Evolutionary conservation across 345 rosid genomes (phyloP), one percentile per base, ranked within the genome.

Genomic region (Geranium brycei): DNA sequence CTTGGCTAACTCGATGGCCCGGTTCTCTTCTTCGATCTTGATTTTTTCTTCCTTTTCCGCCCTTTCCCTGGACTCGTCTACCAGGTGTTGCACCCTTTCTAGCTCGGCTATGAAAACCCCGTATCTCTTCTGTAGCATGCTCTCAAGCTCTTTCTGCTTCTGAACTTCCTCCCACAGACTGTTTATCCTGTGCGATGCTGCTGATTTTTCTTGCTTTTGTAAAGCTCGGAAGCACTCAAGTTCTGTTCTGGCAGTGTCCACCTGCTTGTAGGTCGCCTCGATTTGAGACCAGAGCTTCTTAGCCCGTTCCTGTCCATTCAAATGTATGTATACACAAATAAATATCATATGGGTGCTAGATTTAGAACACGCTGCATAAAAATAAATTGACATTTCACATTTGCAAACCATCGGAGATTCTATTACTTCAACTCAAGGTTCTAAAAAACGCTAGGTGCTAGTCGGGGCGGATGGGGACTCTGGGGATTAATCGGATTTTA

Each of bases 171-270:
- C 96, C 85, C 91, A 78, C 60, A 95, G 73, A 70, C 80, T 76
- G 71, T 82, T 85, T 65, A 91, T 84, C 76, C 99, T 81, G 72
- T 80, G 86, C 53, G 89, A 73, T 31, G 97, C 96, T 51, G 97
- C 95, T 68, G 84, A 64, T 63, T 91, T 92, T 69, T 95, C 99
- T 77, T 90, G 99, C 78, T 87, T 93, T 76, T 95, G 93, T 70
- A 91, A 83, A 58, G 85, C 89, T 78, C 76, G 87, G 72, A 88
- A 95, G 71, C 96, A 95, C 74, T 88, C 95, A 0, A 95, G 88
- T 69, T 95, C 96, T 30, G 95, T 95, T 72, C 89, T 82, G 58
- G 96, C 86, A 68, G 83, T 79, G 69, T 91, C 96, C 69, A 88
- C 78, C 82, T 83, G 97, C 85, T 88, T 88, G 70, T 83, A 68